Evolutionary conservation across 139 green algal species (phyloP), one percentile per base, ranked within the genome.

Genomic region (Chlorella sp.): DNA sequence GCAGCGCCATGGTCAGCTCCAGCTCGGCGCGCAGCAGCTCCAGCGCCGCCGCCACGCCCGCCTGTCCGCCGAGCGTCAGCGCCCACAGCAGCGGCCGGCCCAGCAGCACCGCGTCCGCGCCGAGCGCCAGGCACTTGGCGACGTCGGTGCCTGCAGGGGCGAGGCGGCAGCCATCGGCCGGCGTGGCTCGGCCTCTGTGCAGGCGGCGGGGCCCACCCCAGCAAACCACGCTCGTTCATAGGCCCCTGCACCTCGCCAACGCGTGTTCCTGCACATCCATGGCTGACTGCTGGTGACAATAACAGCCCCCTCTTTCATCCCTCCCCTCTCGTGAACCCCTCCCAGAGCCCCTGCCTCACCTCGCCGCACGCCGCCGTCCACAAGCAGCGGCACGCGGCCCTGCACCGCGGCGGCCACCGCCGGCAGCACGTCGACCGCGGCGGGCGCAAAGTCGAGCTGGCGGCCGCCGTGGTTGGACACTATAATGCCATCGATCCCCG

Each of bases 111-210:
- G 81, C 91, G 23, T 72, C 71, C 11, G 95, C 95, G 0, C 95
- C 95, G 23, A 99, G 77, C 2, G 95, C 94, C 38, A 99, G 71
- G 31, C 87, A 90, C 83, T 99, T 99, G 58, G 99, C 45, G 5
- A 75, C 53, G 19, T 75, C 69, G 65, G 69, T 19, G 95, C 88
- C 51, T 97, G 29, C 5, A 51, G 33, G 38, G 61, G 12, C 14
- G 38, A 51, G 19, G 19, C 60, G 60, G n/a, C n/a, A n/a, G n/a
- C n/a, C n/a, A n/a, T n/a, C n/a, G n/a, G n/a, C n/a, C n/a, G n/a
- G n/a, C n/a, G n/a, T n/a, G n/a, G n/a, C n/a, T n/a, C n/a, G n/a
- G n/a, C n/a, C n/a, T n/a, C n/a, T n/a, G n/a, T n/a, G n/a, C n/a
- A n/a, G n/a, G n/a, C n/a, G n/a, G n/a, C n/a, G n/a, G n/a, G n/a